Conservation (phyloP, 768 basidiomycete genomes). For the Hebeloma cylindrosporum region DNA sequence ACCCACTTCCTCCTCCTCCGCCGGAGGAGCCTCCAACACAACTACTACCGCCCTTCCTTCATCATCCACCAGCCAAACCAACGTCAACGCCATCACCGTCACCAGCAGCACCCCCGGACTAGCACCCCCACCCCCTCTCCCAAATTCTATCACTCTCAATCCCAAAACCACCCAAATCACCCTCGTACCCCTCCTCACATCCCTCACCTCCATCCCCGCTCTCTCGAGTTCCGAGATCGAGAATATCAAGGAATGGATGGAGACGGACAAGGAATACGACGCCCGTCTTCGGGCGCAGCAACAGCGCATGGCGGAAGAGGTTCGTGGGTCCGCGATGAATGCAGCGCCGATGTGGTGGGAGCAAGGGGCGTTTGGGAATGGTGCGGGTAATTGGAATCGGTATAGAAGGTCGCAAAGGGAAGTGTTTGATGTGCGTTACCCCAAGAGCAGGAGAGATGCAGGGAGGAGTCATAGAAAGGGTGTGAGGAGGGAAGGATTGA, state of each 20-base stretch:
- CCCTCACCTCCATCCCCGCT: constrained; percentile 52
- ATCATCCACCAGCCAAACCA: not conserved
- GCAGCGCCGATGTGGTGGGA: constrained; percentile 62
- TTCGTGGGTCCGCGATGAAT: constrained; percentile 38
- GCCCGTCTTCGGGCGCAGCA: constrained; percentile 47
- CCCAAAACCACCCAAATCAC: constrained; percentile 59
- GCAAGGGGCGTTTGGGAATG: constrained; percentile 36
- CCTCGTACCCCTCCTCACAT: constrained; percentile 57
- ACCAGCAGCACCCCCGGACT: constrained; percentile 17
- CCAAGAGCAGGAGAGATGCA: constrained; percentile 33
- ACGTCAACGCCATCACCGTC: constrained; percentile 10
- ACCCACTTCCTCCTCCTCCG: not conserved
- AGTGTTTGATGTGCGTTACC: constrained; percentile 54
- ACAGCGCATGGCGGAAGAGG: constrained; percentile 51
- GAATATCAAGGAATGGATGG: constrained; percentile 62
- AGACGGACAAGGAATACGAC: constrained; percentile 60
- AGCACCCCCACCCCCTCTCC: constrained; percentile 40
- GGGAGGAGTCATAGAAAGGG: constrained; percentile 51
- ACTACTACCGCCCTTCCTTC: constrained; percentile 13
- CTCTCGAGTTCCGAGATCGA: constrained; percentile 51
- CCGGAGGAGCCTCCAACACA: not conserved
- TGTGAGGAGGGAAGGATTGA: constrained; percentile 66
- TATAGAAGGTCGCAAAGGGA: constrained; percentile 44
- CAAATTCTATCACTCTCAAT: constrained; percentile 49
- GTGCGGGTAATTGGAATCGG: constrained; percentile 33